A percentile compares a stretch with the other conserved stretches of the same genome.
These are phyloP conservation scores for Holtermannia corniformis DNA, from an alignment of 768 basidiomycete genomes.

Conservation along the genomic window DNA sequence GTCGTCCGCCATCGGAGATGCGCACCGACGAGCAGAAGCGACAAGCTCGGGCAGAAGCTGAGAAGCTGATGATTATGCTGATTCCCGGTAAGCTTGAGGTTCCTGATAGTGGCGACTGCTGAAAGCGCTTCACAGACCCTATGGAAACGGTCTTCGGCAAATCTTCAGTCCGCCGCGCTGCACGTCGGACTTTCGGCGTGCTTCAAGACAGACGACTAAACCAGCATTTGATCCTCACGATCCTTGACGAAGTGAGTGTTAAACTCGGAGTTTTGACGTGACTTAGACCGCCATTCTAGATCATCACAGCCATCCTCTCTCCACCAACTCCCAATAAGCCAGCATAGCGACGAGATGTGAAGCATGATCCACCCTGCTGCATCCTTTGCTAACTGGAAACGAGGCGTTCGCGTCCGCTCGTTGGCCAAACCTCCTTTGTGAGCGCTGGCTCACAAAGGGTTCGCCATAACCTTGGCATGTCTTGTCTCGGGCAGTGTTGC, in stretches of 20 bases:
- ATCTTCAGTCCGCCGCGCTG: conserved; percentile 51
- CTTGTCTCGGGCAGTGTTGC: too few species aligned
- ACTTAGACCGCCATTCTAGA: not conserved
- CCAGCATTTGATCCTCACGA: conserved; percentile 79
- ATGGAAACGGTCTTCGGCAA: not conserved
- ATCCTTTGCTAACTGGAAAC: too few species aligned
- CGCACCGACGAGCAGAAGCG: conserved; percentile 72
- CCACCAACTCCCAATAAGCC: too few species aligned
- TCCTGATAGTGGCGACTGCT: not conserved
- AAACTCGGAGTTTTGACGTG: not conserved
- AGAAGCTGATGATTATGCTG: conserved; percentile 76
- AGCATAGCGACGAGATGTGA: too few species aligned
- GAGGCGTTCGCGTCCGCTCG: too few species aligned
- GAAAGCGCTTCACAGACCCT: conserved; percentile 5
- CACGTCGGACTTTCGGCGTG: conserved; percentile 83
- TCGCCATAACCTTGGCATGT: too few species aligned
- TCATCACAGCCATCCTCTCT: conserved; percentile 17
- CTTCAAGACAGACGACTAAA: conserved; percentile 90
- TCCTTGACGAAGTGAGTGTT: conserved; percentile 70
- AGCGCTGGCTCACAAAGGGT: too few species aligned
- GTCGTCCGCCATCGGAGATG: conserved; percentile 53
- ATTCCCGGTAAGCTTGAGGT: conserved; percentile 65
- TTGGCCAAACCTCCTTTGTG: too few species aligned
- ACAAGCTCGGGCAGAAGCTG: conserved; percentile 73
- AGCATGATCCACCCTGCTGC: too few species aligned